Evolutionary conservation across 495 filamentous ascomycete species (phyloP), one percentile per base, ranked within the genome.

Genomic region (Aspergillus bertholletiae): DNA sequence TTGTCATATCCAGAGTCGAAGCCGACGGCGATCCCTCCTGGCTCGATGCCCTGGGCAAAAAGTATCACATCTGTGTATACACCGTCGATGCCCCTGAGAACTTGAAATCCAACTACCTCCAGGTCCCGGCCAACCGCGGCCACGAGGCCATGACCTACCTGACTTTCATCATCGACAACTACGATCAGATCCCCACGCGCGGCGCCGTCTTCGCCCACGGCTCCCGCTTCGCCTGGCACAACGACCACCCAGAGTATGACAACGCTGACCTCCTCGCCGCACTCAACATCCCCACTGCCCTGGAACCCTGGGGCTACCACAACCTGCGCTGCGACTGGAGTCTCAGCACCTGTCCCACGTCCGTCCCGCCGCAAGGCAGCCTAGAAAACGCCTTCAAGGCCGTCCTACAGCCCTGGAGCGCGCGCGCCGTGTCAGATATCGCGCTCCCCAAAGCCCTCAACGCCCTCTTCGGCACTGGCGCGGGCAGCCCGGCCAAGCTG

Each of bases 121-220:
- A 83, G 56, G 78, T 83, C 12, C 83, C 82, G 5, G 72, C 76
- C 41, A 85, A 85, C 57, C 85, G 86, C 60, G 86, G 84, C 32
- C 82, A 88, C 56, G 86, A 89, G 60, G 84, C 81, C 41, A 82
- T 87, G 72, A 72, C 80, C 8, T 89, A 89, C 64, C 72, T 86
- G 15, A 85, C 79, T 22, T 88, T 85, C 65, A 72, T 89, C 44
- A 81, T 86, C 59, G 84, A 87, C 65, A 81, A 84, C 63, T 88
- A 88, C 67, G 75, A 79, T 51, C 49, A 72, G 1, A 74, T 89
- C 27, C 82, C 84, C 13, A 75, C 61, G 3, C 49, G 65, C 0
- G 74, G 74, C 0, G 69, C 67, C 0, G 73, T 78, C n/a, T 77
- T 78, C 43, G 61, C 74, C 3, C 75, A 78, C 46, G 73, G 73